These are phyloP conservation scores for Turnera subulata DNA, from an alignment of 345 rosid species.

Conservation along the genomic window DNA sequence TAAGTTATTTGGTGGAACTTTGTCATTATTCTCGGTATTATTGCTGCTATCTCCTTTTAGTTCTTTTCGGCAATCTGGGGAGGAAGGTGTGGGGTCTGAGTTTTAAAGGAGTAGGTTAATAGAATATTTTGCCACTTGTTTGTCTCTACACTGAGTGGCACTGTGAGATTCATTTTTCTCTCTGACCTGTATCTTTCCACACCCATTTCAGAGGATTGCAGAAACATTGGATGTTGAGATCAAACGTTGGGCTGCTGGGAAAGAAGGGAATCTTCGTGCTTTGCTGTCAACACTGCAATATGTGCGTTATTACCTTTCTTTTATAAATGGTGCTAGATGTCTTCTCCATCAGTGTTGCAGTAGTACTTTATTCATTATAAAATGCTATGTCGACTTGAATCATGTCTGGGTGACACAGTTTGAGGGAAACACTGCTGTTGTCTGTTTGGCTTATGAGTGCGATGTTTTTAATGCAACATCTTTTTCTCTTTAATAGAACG, in stretches of 20 bases:
- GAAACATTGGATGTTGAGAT: slow-evolving; percentile 86
- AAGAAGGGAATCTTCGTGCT: slow-evolving; percentile 91
- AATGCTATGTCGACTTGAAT: no score
- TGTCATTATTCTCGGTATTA: neutral
- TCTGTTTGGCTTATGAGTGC: no score
- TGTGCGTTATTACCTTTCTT: slow-evolving; percentile 37
- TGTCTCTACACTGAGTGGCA: no score
- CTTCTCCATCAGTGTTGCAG: no score
- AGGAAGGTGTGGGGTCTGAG: neutral
- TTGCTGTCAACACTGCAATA: slow-evolving; percentile 90
- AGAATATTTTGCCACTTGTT: no score
- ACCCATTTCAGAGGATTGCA: slow-evolving; percentile 61
- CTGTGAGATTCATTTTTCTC: no score
- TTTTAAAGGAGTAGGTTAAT: neutral
- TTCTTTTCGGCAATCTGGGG: neutral
- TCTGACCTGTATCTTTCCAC: neutral
- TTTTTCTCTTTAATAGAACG: no score
- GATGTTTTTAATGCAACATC: no score
- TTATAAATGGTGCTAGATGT: slow-evolving; percentile 2
- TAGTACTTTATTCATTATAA: no score
- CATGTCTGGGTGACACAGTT: no score
- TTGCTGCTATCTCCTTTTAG: neutral
- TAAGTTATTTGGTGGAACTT: slow-evolving; percentile 32
- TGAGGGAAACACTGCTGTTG: no score
- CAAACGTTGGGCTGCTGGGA: slow-evolving; percentile 96